Percentiles rank a stretch among this genome's conserved stretches.
These are phyloP conservation scores for Aureobasidium sp. DNA, from an alignment of 2,329 filamentous ascomycete species.

Conservation along the genomic window DNA sequence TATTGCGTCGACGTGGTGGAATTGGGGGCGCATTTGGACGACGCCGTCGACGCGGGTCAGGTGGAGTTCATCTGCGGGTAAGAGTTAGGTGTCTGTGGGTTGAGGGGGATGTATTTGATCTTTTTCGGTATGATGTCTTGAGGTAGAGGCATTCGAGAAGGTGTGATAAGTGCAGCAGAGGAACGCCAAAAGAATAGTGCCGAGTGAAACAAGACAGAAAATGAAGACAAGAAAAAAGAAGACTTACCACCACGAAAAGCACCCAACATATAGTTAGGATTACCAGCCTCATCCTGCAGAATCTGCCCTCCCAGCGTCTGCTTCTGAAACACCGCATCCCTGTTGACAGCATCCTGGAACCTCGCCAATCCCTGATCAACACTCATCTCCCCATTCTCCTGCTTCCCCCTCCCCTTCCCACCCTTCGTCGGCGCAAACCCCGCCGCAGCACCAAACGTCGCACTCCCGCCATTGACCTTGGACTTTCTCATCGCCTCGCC, in stretches of 20 bases:
- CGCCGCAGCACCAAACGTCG: conserved; percentile 40
- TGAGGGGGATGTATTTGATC: background rate
- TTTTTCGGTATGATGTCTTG: background rate
- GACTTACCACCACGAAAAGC: conserved; percentile 61
- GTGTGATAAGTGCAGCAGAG: background rate
- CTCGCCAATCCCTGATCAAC: conserved; percentile 39
- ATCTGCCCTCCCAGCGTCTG: conserved; percentile 84
- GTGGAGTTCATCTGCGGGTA: conserved; percentile 62
- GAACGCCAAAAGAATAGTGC: background rate
- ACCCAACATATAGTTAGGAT: conserved; percentile 77
- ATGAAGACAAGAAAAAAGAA: background rate
- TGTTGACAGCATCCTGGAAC: conserved; percentile 61
- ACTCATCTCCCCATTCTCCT: conserved; percentile 40
- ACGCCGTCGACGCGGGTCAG: conserved; percentile 76
- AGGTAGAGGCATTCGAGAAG: background rate
- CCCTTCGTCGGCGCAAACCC: conserved; percentile 32
- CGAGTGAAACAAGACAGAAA: too few species aligned
- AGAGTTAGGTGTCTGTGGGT: background rate
- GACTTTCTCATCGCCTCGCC: conserved; percentile 62
- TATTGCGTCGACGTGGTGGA: conserved; percentile 84
- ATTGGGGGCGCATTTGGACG: conserved; percentile 82
- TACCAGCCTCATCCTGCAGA: conserved; percentile 59
- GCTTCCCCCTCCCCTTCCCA: conserved; percentile 25
- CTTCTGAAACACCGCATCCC: conserved; percentile 65
- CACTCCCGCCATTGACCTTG: conserved; percentile 31